phyloP scores from a whole-genome alignment of 2,329 filamentous ascomycete genomes.

The Fusarium sp. region DNA sequence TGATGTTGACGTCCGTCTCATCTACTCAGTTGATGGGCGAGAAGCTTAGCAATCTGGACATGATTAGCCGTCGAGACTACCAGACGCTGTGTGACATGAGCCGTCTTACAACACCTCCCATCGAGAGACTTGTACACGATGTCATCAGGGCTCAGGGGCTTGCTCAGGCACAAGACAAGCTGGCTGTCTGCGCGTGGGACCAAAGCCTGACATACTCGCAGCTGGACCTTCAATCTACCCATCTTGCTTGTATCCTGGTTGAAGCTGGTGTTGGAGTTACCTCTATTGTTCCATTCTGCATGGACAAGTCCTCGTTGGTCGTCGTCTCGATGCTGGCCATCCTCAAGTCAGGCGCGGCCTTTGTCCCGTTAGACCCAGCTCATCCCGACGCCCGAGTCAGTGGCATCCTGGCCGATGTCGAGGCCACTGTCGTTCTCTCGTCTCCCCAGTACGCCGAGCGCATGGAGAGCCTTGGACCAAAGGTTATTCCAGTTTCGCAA shows the following conservation, averaged over 20 bases:
- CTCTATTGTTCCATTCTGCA: constrained; percentile 19
- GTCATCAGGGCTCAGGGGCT: neutral
- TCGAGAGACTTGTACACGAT: constrained; percentile 15
- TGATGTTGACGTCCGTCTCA: constrained; percentile 14
- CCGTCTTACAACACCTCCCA: neutral
- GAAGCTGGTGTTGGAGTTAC: neutral
- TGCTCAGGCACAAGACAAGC: constrained; percentile 9
- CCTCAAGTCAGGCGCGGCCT: constrained; percentile 14
- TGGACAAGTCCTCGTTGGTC: constrained; percentile 22
- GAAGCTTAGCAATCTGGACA: neutral
- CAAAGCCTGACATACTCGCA: constrained; percentile 53
- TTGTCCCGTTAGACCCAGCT: constrained; percentile 9
- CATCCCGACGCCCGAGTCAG: constrained; percentile 20
- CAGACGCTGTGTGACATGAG: constrained; percentile 12
- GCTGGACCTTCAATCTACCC: constrained; percentile 35
- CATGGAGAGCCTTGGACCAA: constrained; percentile 7
- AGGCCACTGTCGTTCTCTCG: neutral
- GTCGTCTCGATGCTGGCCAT: constrained; percentile 15
- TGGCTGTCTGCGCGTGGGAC: constrained; percentile 52
- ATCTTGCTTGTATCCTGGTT: neutral
- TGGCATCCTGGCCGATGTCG: neutral
- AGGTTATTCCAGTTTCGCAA: constrained; percentile 3
- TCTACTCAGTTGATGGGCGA: neutral
- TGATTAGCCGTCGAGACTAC: constrained; percentile 8
- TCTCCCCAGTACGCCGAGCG: constrained; percentile 9